phyloP scores from a whole-genome alignment of 2,329 filamentous ascomycete genomes.

The Ophiocordyceps robertsii region DNA sequence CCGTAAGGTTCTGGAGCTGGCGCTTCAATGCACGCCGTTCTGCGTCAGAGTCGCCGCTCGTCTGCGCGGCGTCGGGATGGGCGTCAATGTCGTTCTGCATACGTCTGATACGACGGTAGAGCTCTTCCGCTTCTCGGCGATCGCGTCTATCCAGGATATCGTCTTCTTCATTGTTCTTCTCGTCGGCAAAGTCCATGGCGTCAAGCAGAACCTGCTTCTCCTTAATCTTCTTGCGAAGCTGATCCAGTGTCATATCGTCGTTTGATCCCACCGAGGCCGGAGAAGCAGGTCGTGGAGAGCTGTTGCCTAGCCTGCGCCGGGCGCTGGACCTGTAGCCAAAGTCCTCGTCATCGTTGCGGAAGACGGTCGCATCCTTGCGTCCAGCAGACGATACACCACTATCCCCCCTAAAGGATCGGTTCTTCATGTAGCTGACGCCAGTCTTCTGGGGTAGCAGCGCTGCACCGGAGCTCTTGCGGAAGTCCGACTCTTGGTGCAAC shows the following conservation, averaged over 20 bases:
- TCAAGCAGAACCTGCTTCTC: slow-evolving; percentile 92
- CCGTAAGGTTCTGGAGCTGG: slow-evolving; percentile 76
- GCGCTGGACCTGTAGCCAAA: slow-evolving; percentile 90
- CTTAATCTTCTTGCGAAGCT: slow-evolving; percentile 80
- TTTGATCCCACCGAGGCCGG: slow-evolving; percentile 55
- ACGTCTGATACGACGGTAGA: slow-evolving; percentile 82
- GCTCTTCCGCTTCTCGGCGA: slow-evolving; percentile 79
- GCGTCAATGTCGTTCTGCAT: slow-evolving; percentile 90
- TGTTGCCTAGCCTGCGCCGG: slow-evolving; percentile 67
- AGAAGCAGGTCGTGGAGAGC: slow-evolving; percentile 69
- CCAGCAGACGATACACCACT: slow-evolving; percentile 41
- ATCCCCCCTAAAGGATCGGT: slow-evolving; percentile 70
- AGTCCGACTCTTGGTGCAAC: slow-evolving; percentile 78
- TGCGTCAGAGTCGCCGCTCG: slow-evolving; percentile 69
- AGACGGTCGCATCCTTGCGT: slow-evolving; percentile 91
- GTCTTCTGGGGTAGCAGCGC: slow-evolving; percentile 89
- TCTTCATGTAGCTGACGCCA: slow-evolving; percentile 96
- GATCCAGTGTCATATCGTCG: slow-evolving; percentile 76
- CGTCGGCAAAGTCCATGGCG: slow-evolving; percentile 92
- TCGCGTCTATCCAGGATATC: slow-evolving; percentile 84
- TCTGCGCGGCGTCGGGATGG: slow-evolving; percentile 63
- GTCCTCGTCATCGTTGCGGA: slow-evolving; percentile 90
- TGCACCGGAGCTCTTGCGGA: slow-evolving; percentile 77
- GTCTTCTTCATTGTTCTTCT: slow-evolving; percentile 80
- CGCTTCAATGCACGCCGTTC: slow-evolving; percentile 77